phyloP scores from a whole-genome alignment of 805 yeast species.

The Diddensiella santjacobensis region DNA sequence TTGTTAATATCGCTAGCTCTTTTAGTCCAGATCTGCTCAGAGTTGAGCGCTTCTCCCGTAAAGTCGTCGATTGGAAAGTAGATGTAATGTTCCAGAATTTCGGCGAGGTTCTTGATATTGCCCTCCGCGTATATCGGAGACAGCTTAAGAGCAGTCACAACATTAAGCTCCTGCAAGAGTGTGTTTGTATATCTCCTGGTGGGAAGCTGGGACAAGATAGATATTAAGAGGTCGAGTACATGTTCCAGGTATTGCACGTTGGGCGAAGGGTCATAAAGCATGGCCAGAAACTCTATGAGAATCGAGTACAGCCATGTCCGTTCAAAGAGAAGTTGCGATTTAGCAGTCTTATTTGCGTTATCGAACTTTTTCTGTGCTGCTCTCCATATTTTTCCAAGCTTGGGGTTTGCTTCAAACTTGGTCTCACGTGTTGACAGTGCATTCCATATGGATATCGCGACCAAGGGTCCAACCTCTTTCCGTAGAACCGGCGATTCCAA shows the following conservation, averaged over 20 bases:
- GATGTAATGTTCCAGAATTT: slow-evolving; percentile 21
- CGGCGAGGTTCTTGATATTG: background rate
- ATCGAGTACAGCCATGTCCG: slow-evolving; percentile 31
- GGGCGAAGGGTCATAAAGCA: slow-evolving; percentile 6
- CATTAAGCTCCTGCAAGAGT: slow-evolving; percentile 30
- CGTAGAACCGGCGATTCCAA: slow-evolving; percentile 26
- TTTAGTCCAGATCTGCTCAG: slow-evolving; percentile 18
- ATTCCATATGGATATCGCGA: slow-evolving; percentile 37
- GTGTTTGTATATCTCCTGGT: slow-evolving; percentile 38
- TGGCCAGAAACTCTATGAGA: slow-evolving; percentile 18
- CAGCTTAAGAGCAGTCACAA: slow-evolving; percentile 21
- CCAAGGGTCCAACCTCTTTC: slow-evolving; percentile 30
- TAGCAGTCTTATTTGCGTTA: slow-evolving; percentile 18
- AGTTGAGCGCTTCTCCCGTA: slow-evolving; percentile 31
- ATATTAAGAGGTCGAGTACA: slow-evolving; percentile 28
- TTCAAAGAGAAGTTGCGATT: slow-evolving; percentile 22
- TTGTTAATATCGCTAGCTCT: slow-evolving; percentile 16
- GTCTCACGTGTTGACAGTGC: slow-evolving; percentile 24
- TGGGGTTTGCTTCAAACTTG: slow-evolving; percentile 22
- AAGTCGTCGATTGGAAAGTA: slow-evolving; percentile 44
- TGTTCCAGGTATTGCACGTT: slow-evolving; percentile 9
- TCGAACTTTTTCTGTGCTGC: slow-evolving; percentile 18
- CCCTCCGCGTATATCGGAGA: background rate
- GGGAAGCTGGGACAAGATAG: slow-evolving; percentile 39
- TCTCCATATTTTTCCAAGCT: slow-evolving; percentile 26